Base-by-base conservation (phyloP, 345 rosid genomes). In the Rhodamnia rubescens region DNA sequence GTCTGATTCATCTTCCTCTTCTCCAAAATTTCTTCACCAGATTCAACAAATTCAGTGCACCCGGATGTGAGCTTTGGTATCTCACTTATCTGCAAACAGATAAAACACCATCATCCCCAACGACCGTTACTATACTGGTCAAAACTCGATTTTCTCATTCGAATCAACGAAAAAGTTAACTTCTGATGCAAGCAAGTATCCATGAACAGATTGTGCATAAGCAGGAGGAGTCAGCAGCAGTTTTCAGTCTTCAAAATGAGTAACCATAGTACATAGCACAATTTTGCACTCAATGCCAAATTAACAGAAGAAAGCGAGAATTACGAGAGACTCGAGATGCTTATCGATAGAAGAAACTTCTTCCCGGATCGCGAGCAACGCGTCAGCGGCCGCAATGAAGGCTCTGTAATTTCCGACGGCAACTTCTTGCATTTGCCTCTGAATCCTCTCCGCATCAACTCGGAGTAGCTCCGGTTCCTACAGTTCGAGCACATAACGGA, bases 401-500 rank as follows among this genome's bases (percentile, higher is more conserved):
- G 98, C 94, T 50, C 99, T 96, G 94, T 97, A 96, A 86, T 96
- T 96, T 26, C 94, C 97, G 83, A 96, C 97, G 5, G 99, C 99
- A 56, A 97, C 98, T 89, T 95, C 99, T 90, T 95, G 99, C 99
- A 95, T 97, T 90, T 97, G 98, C 93, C 94, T 94, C 90, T 95
- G 99, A 83, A 96, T 93, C 86, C 99, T 90, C 95, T 96, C 98
- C 22, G 95, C 97, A 84, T 97, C 99, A 42, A 96, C 99, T 47
- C 98, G 94, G 78, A 97, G 96, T 74, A 96, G 92, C 93, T 97
- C 99, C 74, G 99, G 99, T 83, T 97, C 99, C 99, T 96, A 87
- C 85, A 84, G 36, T 69, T 36, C 12, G 40, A 50, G 0, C 83
- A 52, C 40, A 81, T 13, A 26, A 26, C 44, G 58, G 58, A 52